Conservation (phyloP, 2,329 filamentous ascomycete genomes). For the Pseudogymnoascus sp. region DNA sequence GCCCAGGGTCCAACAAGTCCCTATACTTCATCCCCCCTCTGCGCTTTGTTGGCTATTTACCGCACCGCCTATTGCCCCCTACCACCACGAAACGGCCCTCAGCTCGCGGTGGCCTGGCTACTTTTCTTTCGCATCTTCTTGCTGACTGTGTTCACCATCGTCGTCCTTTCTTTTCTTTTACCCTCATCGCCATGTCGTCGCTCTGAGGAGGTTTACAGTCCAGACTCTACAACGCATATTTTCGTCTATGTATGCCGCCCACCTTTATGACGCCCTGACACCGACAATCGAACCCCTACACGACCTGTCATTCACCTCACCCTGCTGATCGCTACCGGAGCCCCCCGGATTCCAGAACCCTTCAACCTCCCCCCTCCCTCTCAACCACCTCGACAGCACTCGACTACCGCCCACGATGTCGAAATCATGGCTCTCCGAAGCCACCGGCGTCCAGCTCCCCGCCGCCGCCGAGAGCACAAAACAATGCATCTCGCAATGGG, state of each 20-base stretch:
- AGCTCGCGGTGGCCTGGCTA: background rate
- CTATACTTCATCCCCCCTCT: background rate
- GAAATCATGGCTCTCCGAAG: background rate
- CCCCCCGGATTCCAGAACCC: background rate
- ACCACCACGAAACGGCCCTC: background rate
- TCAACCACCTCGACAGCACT: background rate
- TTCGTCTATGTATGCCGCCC: background rate
- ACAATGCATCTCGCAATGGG: slow-evolving; percentile 1
- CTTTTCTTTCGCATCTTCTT: background rate
- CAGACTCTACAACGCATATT: background rate
- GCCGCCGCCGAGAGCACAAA: background rate
- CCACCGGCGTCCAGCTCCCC: background rate
- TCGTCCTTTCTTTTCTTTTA: background rate
- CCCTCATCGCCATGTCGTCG: background rate
- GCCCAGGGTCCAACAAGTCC: background rate
- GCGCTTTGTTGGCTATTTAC: background rate
- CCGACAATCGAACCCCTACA: background rate
- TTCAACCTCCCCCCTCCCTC: background rate
- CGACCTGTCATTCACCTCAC: background rate
- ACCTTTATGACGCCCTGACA: background rate
- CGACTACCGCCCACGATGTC: background rate
- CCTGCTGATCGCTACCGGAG: background rate
- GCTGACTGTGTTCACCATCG: background rate
- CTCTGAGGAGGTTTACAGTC: background rate
- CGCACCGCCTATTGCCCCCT: background rate